Evolutionary conservation across 257 asterid genomes (phyloP).

Genomic region (Solanum habrochaites): DNA sequence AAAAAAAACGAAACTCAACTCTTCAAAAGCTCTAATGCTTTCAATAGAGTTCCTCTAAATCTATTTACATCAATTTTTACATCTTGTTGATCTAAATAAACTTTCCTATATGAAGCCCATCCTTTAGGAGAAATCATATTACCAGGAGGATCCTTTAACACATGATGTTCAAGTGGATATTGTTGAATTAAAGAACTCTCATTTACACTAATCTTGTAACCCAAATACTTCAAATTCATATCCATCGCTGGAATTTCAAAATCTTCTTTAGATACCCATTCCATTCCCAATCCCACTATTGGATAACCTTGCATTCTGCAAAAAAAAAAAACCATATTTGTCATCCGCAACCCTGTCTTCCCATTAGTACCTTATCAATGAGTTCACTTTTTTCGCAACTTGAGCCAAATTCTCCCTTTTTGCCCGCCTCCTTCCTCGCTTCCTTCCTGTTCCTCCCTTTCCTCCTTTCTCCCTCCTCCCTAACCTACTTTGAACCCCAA

Average conservation of each 20-base stretch:
- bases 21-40: conserved; percentile 6
- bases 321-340: conserved; percentile 61
- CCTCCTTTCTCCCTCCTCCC: too few species aligned
- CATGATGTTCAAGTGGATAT: conserved; percentile 9
- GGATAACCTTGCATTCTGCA: conserved; percentile 51
- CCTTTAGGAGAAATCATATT: background rate
- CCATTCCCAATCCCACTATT: conserved; percentile 44
- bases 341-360: conserved; percentile 72
- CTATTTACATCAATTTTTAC: conserved; percentile 19
- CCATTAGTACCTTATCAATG: conserved; percentile 48
- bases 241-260: conserved; percentile 21
- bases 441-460: too few species aligned
- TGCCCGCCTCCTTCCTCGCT: too few species aligned
- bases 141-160: conserved; percentile 13
- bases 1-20: background rate
- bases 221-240: conserved; percentile 42
- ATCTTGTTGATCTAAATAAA: conserved; percentile 17
- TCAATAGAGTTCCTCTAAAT: conserved; percentile 11
- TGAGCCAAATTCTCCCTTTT: background rate
- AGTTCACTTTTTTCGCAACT: conserved; percentile 22
- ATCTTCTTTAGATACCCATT: conserved; percentile 9
- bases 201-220: conserved; percentile 24
- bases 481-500: conserved; percentile 35
- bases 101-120: conserved; percentile 7
- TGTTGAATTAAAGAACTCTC: conserved; percentile 41